Evolutionary conservation across 2,329 filamentous ascomycete genomes (phyloP), one percentile per base, ranked within the genome.

Genomic region (Cordyceps cateniannulata): DNA sequence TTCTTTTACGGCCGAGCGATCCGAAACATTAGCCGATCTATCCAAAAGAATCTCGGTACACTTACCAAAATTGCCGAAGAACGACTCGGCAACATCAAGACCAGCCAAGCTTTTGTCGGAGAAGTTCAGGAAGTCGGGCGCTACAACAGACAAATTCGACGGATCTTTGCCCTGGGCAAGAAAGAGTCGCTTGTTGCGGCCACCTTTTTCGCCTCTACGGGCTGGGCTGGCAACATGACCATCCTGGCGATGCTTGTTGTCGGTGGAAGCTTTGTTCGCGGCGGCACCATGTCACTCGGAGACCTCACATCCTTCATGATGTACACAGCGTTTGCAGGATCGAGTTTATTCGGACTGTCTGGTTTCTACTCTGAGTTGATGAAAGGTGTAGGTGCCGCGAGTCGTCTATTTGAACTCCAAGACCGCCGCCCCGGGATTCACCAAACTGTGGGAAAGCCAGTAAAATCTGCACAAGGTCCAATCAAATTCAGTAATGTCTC

Each of bases 311-410:
- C 92, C 0, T 99, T 99, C 75, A 84, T 99, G 77, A 98, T 99
- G 93, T 99, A 98, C 74, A 96, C 93, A 3, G 93, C 91, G 3
- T 98, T 87, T 73, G 85, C 85, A 7, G 85, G 85, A 3, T 95
- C 90, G 53, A 96, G 91, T 74, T 84, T 99, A 65, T 96, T 98
- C 67, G 95, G 95, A 4, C 80, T 99, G 1, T 96, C 92, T 4
- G 91, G 90, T 61, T 99, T 99, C 76, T 99, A 97, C 75, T 96
- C 93, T 0, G 95, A 99, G 72, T 81, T 99, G 63, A 99, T 99
- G 95, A 99, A 99, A 75, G 96, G 96, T 47, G 93, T 96, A 4
- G 95, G 96, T 69, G 95, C 95, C 47, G 95, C 95, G n/a, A 96
- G 89, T 69, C 89, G 95, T 63, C 81, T 99, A 1, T 99, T 99